Evolutionary conservation across 2,329 filamentous ascomycete genomes (phyloP).

Genomic region (Zasmidium cellare): DNA sequence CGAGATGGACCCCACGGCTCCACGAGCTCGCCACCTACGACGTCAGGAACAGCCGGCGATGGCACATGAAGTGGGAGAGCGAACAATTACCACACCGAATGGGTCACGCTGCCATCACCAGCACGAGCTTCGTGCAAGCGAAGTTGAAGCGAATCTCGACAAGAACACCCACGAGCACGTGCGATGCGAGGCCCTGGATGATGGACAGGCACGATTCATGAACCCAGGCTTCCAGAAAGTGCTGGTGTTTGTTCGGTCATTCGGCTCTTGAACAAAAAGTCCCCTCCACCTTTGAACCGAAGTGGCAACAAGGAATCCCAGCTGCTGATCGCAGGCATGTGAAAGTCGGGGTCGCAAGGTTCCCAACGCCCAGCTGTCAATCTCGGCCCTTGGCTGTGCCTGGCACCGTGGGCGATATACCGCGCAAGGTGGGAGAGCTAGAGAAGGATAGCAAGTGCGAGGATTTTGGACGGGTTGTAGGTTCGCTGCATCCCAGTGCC

Average conservation of each 20-base stretch:
- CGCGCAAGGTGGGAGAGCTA: conserved; percentile 8
- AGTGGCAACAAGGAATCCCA: conserved; percentile 7
- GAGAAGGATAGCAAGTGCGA: conserved; percentile 2
- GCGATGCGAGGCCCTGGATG: conserved; percentile 1
- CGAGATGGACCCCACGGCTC: conserved; percentile 4
- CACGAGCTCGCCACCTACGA: conserved; percentile 1
- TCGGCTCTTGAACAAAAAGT: conserved; percentile 10
- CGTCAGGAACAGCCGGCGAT: background rate
- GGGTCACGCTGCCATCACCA: background rate
- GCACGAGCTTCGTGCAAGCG: conserved; percentile 1
- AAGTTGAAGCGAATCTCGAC: conserved; percentile 19
- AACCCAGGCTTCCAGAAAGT: conserved; percentile 16
- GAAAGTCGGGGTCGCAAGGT: conserved; percentile 11
- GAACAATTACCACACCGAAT: background rate
- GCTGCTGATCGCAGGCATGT: conserved; percentile 14
- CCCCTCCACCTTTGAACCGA: background rate
- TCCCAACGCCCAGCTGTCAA: conserved; percentile 19
- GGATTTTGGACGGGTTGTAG: conserved; percentile 9
- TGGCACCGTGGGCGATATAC: conserved; percentile 10
- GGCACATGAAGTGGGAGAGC: background rate
- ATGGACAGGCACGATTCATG: conserved; percentile 15
- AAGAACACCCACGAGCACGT: conserved; percentile 5
- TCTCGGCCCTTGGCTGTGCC: conserved; percentile 4
- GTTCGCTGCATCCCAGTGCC: conserved; percentile 19
- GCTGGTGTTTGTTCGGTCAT: conserved; percentile 16